Evolutionary conservation across 306 rosid genomes (phyloP).

Genomic region (cucumber (Cucumis sativus)): DNA sequence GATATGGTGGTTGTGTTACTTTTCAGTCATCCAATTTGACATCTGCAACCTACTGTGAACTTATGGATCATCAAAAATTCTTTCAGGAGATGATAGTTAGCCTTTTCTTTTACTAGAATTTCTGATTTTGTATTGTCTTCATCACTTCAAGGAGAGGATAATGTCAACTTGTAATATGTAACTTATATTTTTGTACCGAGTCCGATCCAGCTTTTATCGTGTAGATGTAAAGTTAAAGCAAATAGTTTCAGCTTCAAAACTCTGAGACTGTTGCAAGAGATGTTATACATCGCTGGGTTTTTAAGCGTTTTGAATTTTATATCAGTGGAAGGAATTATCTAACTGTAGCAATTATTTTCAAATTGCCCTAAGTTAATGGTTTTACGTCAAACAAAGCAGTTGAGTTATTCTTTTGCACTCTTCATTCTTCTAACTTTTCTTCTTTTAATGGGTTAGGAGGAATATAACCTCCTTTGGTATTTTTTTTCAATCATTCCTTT

Average conservation of each 20-base stretch:
- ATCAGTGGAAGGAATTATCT: not conserved
- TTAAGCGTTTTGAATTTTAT: not conserved
- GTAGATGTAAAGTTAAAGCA: conserved; percentile 5
- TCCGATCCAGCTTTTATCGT: not conserved
- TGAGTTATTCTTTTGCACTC: too few relatives aligned
- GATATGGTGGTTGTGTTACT: not conserved
- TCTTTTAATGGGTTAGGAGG: too few relatives aligned
- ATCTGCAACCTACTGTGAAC: not conserved
- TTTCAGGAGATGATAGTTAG: not conserved
- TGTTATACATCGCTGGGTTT: not conserved
- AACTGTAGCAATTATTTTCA: not conserved
- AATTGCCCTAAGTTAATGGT: too few relatives aligned
- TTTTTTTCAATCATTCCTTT: too few relatives aligned
- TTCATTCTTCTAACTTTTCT: too few relatives aligned
- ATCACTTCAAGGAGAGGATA: not conserved
- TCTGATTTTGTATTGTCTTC: not conserved
- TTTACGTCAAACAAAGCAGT: too few relatives aligned
- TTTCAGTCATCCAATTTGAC: not conserved
- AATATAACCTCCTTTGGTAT: too few relatives aligned
- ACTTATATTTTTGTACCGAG: not conserved
- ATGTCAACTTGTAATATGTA: conserved; percentile 1
- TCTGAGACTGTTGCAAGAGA: not conserved
- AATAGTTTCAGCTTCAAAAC: not conserved
- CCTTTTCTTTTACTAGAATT: not conserved
- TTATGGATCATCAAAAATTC: not conserved